Evolutionary conservation across 768 basidiomycete species (phyloP), one percentile per base, ranked within the genome.

Genomic region (Podaxis sp.): DNA sequence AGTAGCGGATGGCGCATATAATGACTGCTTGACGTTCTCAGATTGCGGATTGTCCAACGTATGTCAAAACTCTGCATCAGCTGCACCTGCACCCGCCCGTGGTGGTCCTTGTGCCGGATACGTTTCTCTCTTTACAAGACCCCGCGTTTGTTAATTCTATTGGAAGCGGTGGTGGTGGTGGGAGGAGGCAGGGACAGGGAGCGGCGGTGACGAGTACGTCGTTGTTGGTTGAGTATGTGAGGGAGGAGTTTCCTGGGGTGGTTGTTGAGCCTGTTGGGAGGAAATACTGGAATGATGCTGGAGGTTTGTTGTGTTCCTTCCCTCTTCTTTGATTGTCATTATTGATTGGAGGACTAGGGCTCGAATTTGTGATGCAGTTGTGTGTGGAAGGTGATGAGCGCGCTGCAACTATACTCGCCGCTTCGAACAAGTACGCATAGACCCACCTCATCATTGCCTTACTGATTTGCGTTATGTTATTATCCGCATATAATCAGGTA

Each of bases 41-140:
- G 92, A 80, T 94, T 33, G 85, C 89, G 38, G 95, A 97, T 70
- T 89, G 89, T 62, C 87, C 91, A 60, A 94, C 94, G 13, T 96
- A 94, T 65, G 88, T 93, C 63, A 94, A 94, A 73, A 91, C 92
- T 0, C 73, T 94, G 19, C 91, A 94, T 69, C 92, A 94, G 65
- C 86, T 94, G 85, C 87, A 91, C 67, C 72, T 93, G 9, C 89
- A 94, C 66, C 78, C 75, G 4, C 94, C 94, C 0, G 79, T 74
- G 11, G 76, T 88, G 24, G 79, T 96, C 40, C 79, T 96, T 17
- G 85, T 96, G 22, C 93, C 93, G 2, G 92, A 95, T 70, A 94
- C 90, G 0, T 92, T 89, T 70, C 68, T 93, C 38, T 84, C 88
- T 15, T 68, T 81, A 0, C 71, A 80, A n/a, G 89, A 88, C 67